Evolutionary conservation across 1,284 basidiomycete species (phyloP), one percentile per base, ranked within the genome.

Genomic region (Malassezia yamatoensis): DNA sequence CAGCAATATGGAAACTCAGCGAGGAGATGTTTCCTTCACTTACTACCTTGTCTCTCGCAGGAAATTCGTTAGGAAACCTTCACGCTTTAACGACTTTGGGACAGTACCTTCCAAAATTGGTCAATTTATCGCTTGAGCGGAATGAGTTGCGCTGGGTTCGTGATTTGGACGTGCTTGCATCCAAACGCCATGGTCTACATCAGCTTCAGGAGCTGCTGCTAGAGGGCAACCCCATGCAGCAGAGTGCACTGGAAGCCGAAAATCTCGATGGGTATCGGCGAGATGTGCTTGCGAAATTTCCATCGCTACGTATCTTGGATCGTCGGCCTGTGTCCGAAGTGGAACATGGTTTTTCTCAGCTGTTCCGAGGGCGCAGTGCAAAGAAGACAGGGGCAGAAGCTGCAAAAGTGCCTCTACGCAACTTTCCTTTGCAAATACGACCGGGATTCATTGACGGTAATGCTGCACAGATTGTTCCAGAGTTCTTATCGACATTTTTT

Each of bases 1-100:
- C 84, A 5, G 88, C 88, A n/a, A 82, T 90, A 38, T 88, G 88
- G 78, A 91, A 90, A 76, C 78, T 90, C n/a, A 86, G 87, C 3
- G 80, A 81, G 20, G 81, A 85, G 63, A 81, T 89, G 50, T 83
- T 72, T 35, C 51, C 62, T 9, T 55, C 57, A 18, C 58, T 72
- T 41, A 66, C 65, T n/a, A 64, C 56, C 24, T 58, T 72, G 29
- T 65, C 59, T 8, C 64, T 72, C 18, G 62, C 68, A 47, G 59
- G 54, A 36, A 72, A 72, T 52, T 57, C 49, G 18, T 58, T 68
- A 48, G 58, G 60, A 81, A 63, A 44, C 4, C 33, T 67, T 24
- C 47, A 50, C 38, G 60, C 63, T 1, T 38, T 67, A 18, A 15
- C 46, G 3, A 53, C 42, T 10, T 46, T 67, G 33, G 59, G 62